Base-by-base conservation (phyloP, 495 filamentous ascomycete genomes). In the Neurospora sp. region DNA sequence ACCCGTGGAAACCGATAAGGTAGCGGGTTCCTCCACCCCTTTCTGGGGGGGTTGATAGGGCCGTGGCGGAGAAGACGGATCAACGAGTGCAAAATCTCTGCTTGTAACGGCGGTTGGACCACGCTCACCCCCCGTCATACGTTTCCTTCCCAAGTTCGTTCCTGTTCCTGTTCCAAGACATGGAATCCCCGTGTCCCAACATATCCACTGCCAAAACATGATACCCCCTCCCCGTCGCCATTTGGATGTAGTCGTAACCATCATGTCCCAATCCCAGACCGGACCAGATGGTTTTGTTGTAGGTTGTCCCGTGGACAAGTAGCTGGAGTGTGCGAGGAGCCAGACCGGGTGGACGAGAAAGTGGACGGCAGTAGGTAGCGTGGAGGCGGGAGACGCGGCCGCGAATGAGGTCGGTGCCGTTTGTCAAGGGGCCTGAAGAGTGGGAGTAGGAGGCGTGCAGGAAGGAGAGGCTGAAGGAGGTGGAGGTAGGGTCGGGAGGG, bases 221-320 rank as follows among this genome's bases (percentile, higher is more conserved):
- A 43, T 43, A 43, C 19, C 42, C 42, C 42, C 42, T n/a, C 17
- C 3, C 19, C 42, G 2, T 45, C 8, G 19, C 42, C 7, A 45
- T n/a, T 3, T 6, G 0, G 0, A 10, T 45, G 2, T 1, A 45
- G 19, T 45, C 3, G 8, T 19, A 45, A 45, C n/a, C 42, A 3
- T n/a, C 19, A 3, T 45, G 19, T 7, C 43, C 69, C 15, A 70
- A 70, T 15, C 71, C 70, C 6, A 76, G 36, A 31, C 73, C 73
- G 7, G 39, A 37, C 76, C 76, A 79, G 34, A 73, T 39, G 11
- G 21, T 43, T 34, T 75, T 70, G 73, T 77, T 75, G 71, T 79
- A 77, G n/a, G 77, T 73, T 37, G 70, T 38, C 17, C 78, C 78
- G 43, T 78, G 75, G 3, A 79, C 77, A 1, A 79, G 71, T 3